Base-by-base conservation (phyloP, 352 stramenopile species). In the Globisporangium paroecandrum region DNA sequence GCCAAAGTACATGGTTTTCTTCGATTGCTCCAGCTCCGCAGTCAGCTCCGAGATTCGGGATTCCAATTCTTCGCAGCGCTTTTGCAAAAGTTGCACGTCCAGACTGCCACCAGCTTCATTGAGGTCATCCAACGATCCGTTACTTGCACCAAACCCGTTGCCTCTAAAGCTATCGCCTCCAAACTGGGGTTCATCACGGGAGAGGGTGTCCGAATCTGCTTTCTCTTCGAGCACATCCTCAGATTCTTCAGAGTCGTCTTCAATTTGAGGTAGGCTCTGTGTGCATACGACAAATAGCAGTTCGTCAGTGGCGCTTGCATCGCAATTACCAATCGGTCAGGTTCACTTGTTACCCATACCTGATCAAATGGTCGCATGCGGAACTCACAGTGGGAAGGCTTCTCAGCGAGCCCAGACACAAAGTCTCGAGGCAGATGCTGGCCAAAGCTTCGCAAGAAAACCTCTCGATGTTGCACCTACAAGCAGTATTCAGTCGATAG, bases 341-440 rank as follows among this genome's bases (percentile, higher is more conserved):
- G 32, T 38, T 3, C 32, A 38, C 32, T 38, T 7, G 32, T 38
- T 10, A 38, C 12, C 32, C 47, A 13, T 55, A 82, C 76, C 67
- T 85, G 87, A 60, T 96, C 89, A 73, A 93, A 96, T 27, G 89
- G 89, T 15, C 86, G 76, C 87, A 94, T 96, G 8, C 87, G 83
- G 59, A 96, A 93, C 57, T 94, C 87, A 67, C 89, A 96, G 68
- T 96, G 89, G 51, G 89, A 95, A 4, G 89, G 89, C 58, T 96
- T 96, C 66, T 96, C 89, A 1, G 85, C 87, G 24, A 96, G 70
- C 4, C 89, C 89, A 6, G 84, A 77, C 0, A 94, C 83, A 47
- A 96, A 93, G 67, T 95, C 85, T 18, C 87, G 85, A 13, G 87
- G 89, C 24, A 96, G 70, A 62, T 96, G 89, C 62, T 94, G 86